A percentile compares a stretch with the other conserved stretches of the same genome.
These are phyloP conservation scores for Ustilago shanxiensis DNA, from an alignment of 1,284 basidiomycete genomes.

Conservation along the genomic window DNA sequence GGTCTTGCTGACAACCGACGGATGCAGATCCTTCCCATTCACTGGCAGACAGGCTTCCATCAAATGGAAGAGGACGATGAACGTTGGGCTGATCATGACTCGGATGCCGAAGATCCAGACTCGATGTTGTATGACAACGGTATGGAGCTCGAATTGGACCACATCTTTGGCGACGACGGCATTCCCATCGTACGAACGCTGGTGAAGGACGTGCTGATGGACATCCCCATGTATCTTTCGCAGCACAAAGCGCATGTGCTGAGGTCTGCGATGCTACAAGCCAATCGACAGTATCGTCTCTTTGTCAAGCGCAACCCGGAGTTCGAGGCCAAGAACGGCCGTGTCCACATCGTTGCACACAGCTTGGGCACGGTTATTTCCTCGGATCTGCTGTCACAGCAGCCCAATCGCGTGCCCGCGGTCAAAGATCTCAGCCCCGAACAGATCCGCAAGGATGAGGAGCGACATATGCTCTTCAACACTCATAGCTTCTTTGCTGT, in stretches of 20 bases:
- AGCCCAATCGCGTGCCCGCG: constrained; percentile 72
- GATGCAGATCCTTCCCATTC: constrained; percentile 74
- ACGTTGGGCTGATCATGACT: constrained; percentile 68
- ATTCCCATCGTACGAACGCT: constrained; percentile 59
- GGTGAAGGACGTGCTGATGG: constrained; percentile 71
- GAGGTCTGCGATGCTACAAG: constrained; percentile 70
- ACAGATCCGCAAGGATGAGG: constrained; percentile 22
- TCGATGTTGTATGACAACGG: constrained; percentile 55
- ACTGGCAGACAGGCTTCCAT: constrained; percentile 74
- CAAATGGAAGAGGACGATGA: constrained; percentile 70
- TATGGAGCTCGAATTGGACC: constrained; percentile 71
- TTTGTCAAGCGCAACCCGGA: constrained; percentile 74
- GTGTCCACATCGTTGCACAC: constrained; percentile 72
- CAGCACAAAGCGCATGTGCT: constrained; percentile 74
- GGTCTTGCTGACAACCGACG: constrained; percentile 66
- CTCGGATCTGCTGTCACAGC: constrained; percentile 74
- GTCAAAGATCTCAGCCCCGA: constrained; percentile 27
- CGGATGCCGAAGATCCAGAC: constrained; percentile 41
- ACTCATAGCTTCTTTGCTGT: constrained; percentile 73
- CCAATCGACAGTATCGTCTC: constrained; percentile 72
- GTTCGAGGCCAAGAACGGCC: constrained; percentile 70
- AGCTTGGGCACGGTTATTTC: constrained; percentile 74
- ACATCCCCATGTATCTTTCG: constrained; percentile 72
- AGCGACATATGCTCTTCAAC: constrained; percentile 68
- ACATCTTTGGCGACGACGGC: constrained; percentile 50